Evolutionary conservation across 2,329 filamentous ascomycete species (phyloP), one percentile per base, ranked within the genome.

Genomic region (Cordyceps cateniannulata): DNA sequence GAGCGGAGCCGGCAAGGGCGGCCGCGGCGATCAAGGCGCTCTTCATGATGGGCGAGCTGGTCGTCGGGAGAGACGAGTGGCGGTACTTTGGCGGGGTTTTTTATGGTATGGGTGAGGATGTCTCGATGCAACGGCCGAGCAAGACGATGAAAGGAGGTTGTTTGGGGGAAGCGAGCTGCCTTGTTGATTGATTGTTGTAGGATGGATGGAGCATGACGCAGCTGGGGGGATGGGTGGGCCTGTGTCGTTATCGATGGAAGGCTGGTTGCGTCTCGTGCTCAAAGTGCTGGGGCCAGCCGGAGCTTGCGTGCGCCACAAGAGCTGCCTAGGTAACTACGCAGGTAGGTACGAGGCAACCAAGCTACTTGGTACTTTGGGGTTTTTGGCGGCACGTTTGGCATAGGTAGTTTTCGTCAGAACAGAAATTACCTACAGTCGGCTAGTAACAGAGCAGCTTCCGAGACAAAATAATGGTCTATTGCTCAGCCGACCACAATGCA

Each of bases 1-100:
- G 84, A 73, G 89, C 89, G 74, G 88, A 86, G 81, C 90, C 89
- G 72, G 93, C 83, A 82, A 96, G 85, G 80, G 87, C 86, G 80
- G 87, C 86, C 78, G 91, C 88, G 75, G 91, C 81, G 73, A 96
- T 77, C 71, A 92, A 80, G 78, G 87, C 81, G 76, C 86, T 86
- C 88, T 96, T 97, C 93, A 97, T 98, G 76, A 68, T 81, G 77
- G 76, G 49, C 60, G n/a, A 62, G 44, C 45, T 40, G 49, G 25
- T 60, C 25, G 44, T 53, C 58, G 35, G 51, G 5, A n/a, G 27
- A 20, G 29, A 60, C 49, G 27, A 25, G 38, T 22, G 4, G 27
- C 24, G 44, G 22, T 38, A 20, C 51, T 59, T 48, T 22, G n/a
- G n/a, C 3, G 22, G 20, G 29, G 5, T 47, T 51, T 16, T 25